Conservation (phyloP, 1,139 yeast genomes). For the Diutina catenulata region DNA sequence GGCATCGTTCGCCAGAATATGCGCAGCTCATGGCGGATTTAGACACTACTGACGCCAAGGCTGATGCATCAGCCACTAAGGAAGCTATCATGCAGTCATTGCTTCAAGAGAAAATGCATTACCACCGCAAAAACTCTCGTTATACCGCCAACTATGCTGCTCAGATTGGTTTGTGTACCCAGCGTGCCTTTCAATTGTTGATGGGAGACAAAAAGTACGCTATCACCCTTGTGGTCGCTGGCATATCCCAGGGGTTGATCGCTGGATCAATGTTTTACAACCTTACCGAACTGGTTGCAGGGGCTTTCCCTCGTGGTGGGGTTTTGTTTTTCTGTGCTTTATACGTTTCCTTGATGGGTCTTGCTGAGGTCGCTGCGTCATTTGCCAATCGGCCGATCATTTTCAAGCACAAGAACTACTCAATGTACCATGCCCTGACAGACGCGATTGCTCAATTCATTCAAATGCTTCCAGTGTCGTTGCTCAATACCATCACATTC, state of each 20-base stretch:
- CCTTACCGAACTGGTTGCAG: background rate
- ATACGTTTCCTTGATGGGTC: conserved; percentile 41
- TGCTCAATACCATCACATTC: conserved; percentile 32
- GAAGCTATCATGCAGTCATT: background rate
- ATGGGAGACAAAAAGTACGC: background rate
- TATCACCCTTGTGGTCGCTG: background rate
- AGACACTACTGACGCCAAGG: conserved; percentile 10
- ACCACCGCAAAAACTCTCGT: background rate
- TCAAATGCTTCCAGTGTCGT: conserved; percentile 36
- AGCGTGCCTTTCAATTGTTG: background rate
- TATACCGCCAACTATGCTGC: background rate
- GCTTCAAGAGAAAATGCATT: too few relatives aligned
- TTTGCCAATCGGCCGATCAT: conserved; percentile 41
- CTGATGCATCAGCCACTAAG: background rate
- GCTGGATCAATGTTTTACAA: background rate
- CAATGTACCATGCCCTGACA: conserved; percentile 49
- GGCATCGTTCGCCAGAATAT: conserved; percentile 51
- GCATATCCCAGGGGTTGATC: background rate
- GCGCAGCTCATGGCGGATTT: conserved; percentile 26
- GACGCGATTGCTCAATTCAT: conserved; percentile 38
- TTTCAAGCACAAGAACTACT: conserved; percentile 43
- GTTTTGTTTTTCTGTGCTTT: conserved; percentile 39
- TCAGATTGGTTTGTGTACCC: background rate
- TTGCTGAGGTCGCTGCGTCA: conserved; percentile 40
- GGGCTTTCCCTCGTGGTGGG: conserved; percentile 34